Evolutionary conservation across 495 filamentous ascomycete genomes (phyloP).

Genomic region (Neurospora tetraspora): DNA sequence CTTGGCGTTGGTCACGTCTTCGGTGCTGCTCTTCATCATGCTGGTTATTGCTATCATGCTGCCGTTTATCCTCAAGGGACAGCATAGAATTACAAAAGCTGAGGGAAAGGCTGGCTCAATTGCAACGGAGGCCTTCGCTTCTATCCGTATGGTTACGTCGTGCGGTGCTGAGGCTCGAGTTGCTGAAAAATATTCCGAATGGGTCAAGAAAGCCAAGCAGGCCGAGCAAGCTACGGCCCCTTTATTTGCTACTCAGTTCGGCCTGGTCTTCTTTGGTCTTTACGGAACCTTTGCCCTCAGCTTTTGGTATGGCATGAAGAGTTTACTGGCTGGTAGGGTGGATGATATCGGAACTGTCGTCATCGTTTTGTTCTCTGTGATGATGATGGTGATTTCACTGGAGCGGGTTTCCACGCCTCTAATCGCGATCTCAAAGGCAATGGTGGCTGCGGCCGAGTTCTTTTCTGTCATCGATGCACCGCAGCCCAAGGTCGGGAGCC

Average conservation of each 20-base stretch:
- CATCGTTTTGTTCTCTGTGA: constrained; percentile 46
- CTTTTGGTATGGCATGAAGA: constrained; percentile 45
- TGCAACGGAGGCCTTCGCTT: constrained; percentile 46
- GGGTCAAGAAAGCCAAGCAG: constrained; percentile 47
- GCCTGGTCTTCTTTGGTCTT: constrained; percentile 32
- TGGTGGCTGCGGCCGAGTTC: constrained; percentile 45
- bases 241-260: constrained; percentile 32
- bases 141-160: constrained; percentile 50
- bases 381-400: constrained; percentile 44
- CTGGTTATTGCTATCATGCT: constrained; percentile 42
- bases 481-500: constrained; percentile 29
- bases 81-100: constrained; percentile 26
- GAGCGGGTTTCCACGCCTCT: constrained; percentile 43
- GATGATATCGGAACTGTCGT: constrained; percentile 34
- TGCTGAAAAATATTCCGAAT: constrained; percentile 38
- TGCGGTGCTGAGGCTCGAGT: constrained; percentile 53
- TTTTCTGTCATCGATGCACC: constrained; percentile 49
- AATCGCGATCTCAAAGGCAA: constrained; percentile 41
- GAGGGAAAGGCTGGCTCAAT: constrained; percentile 46
- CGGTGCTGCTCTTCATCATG: constrained; percentile 45
- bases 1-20: constrained; percentile 46
- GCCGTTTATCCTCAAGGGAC: constrained; percentile 51
- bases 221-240: constrained; percentile 39
- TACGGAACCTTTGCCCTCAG: constrained; percentile 34
- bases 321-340: constrained; percentile 29